Base-by-base conservation (phyloP, 768 basidiomycete species). In the Trametes maxima region DNA sequence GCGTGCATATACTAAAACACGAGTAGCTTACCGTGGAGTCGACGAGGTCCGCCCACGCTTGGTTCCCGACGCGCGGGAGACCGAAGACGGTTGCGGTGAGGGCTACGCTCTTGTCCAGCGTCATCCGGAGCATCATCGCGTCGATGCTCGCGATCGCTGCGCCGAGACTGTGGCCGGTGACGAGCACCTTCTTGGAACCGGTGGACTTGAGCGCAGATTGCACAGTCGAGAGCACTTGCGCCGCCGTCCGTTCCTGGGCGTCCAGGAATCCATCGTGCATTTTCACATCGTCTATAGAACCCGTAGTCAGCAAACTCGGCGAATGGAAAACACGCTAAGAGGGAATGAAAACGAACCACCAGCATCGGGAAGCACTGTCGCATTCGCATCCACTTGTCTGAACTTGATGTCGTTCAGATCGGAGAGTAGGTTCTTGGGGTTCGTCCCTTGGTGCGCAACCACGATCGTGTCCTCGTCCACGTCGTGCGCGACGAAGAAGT, bases 81-180 rank as follows among this genome's bases (percentile, higher is more conserved):
- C 79, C 79, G 53, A 77, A 80, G 33, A 74, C 72, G 14, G 73
- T 73, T 1, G 77, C 73, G 3, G 63, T 72, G 58, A 81, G 65
- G 4, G 63, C 17, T 19, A 77, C 64, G 35, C 72, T 72, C 12
- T 74, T 53, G 46, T 72, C 71, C 39, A 82, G 74, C n/a, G 71
- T 60, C 62, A 72, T 68, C 36, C 70, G 72, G 50, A 82, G 72
- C 69, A 79, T 72, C 44, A 77, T 68, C 13, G 76, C 77, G 63
- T 81, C 80, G 60, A 82, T 73, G 35, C 74, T 72, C n/a, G 80
- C 78, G 42, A 82, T 72, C 2, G 80, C 80, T 11, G 77, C 80
- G 36, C 80, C 76, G 70, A 57, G 22, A 36, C 60, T 62, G 36
- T 62, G 60, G 13, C 60, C 60, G n/a, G 80, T 76, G 22, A 80